Evolutionary conservation across 2,329 filamentous ascomycete species (phyloP), one percentile per base, ranked within the genome.

Genomic region (Alternaria burnsii): DNA sequence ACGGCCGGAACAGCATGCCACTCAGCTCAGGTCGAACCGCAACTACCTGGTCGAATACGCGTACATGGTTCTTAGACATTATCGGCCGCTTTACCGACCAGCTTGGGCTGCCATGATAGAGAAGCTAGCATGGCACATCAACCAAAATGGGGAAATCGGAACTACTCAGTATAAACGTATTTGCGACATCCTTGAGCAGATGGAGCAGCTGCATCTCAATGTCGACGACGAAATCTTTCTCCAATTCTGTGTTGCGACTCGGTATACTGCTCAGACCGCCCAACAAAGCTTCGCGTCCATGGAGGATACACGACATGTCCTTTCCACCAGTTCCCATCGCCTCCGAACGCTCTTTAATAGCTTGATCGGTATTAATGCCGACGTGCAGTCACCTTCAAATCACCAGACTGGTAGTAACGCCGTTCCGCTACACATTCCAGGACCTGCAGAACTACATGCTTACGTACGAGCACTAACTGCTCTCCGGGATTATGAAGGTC

Each of bases 391-490:
- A 54, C 41, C 16, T 30, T 28, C 32, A 4, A 22, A 16, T 36
- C 24, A 38, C 24, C 41, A 42, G 7, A 38, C 48, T 18, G 18
- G 26, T 11, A 24, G 26, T 11, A 24, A 52, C 42, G 20, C 26
- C 9, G 48, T 75, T 8, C 74, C 85, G 2, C 76, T 83, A 8
- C 76, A 81, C 38, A 73, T 80, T 12, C 79, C 88, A 11, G 74
- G 75, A 10, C 82, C 84, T 7, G 76, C 77, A 20, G 76, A 83
- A 38, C 71, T 87, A 1, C 86, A 90, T 67, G 79, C 81, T 2
- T 90, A 91, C 71, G 83, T 93, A 73, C 83, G 88, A 47, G 83
- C 86, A 1, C 79, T 93, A 22, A 89, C 86, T 1, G 83, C 85
- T 53, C 75, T 88, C n/a, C 84, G 84, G 36, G 87, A 92, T 65